Percentiles rank a stretch among this genome's conserved stretches.
Conservation (phyloP, 768 basidiomycete genomes). For the Xerocomellus intermedius region DNA sequence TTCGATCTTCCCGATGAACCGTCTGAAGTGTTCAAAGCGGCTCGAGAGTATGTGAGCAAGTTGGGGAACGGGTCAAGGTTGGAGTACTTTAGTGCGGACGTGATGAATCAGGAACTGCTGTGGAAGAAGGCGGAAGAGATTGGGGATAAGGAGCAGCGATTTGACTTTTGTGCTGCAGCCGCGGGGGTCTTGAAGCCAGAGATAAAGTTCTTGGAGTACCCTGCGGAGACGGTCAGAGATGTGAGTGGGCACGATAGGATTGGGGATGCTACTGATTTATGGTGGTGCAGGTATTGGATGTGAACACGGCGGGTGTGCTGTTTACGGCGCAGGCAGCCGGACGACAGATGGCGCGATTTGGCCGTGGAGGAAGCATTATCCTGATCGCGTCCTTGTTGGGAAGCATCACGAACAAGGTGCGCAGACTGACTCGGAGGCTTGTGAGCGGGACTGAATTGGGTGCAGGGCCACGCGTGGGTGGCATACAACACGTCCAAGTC, state of each 20-base stretch:
- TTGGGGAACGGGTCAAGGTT: conserved; percentile 43
- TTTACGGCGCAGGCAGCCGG: conserved; percentile 63
- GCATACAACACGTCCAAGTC: conserved; percentile 78
- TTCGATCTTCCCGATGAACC: conserved; percentile 59
- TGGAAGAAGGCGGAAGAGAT: conserved; percentile 61
- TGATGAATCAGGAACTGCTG: conserved; percentile 57
- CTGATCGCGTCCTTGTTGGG: conserved; percentile 62
- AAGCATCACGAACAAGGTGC: conserved; percentile 68
- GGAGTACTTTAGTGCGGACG: conserved; percentile 67
- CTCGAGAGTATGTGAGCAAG: conserved; percentile 50
- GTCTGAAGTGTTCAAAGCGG: conserved; percentile 55
- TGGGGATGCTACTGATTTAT: not conserved
- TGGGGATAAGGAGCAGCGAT: conserved; percentile 62
- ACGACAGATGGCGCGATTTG: conserved; percentile 51
- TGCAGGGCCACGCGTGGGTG: conserved; percentile 70
- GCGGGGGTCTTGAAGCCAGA: conserved; percentile 67
- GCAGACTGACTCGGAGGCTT: not conserved
- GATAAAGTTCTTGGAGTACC: conserved; percentile 64
- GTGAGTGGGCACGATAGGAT: conserved; percentile 31
- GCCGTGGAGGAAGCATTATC: conserved; percentile 52
- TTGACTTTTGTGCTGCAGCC: conserved; percentile 77
- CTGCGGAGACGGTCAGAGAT: conserved; percentile 61
- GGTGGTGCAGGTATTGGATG: conserved; percentile 52
- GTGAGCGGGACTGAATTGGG: not conserved
- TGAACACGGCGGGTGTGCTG: conserved; percentile 63